Evolutionary conservation across 768 basidiomycete genomes (phyloP), one percentile per base, ranked within the genome.

Genomic region (Saitozyma sp.): DNA sequence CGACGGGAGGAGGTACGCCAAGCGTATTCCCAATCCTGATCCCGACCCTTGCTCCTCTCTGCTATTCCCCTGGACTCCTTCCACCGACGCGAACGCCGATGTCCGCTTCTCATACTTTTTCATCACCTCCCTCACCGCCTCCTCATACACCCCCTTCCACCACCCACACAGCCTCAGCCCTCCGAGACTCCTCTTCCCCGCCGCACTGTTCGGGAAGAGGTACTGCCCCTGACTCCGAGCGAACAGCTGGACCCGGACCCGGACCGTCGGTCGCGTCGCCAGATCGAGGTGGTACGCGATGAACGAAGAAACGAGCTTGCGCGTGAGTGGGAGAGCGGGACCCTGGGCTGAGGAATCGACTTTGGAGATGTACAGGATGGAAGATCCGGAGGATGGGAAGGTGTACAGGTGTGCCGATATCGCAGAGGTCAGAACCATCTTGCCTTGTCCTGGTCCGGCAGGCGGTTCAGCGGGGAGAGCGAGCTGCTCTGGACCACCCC

Each of bases 181-280:
- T 50, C 85, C 84, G 58, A 95, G 79, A 1, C 89, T 87, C 16
- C 81, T 84, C 79, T 97, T 97, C 2, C 85, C 85, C 2, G 90
- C 86, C 3, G 84, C 81, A 9, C 90, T 92, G 76, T 92, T 92
- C 0, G 94, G 89, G 79, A 98, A 99, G 54, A 99, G 83, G 76
- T 98, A 99, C 78, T 97, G 94, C 42, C 80, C 82, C 79, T 97
- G 94, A 3, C 91, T 87, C 16, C 92, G 84, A 8, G 95, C 95
- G 75, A 95, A 97, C 16, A 97, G 82, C 68, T 95, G 91, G 20
- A 96, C 83, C 85, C 89, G 89, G 10, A 93, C 70, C 9, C 56
- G 56, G 9, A 81, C 80, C 3, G 84, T 84, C 3, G 89, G 88
- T 37, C 89, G 81, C 55, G 87, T 88, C n/a, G 67, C 61, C 0